Percentiles rank a stretch among this genome's conserved stretches.
phyloP scores from a whole-genome alignment of 495 filamentous ascomycete species.

The Aspergillus leporis region DNA sequence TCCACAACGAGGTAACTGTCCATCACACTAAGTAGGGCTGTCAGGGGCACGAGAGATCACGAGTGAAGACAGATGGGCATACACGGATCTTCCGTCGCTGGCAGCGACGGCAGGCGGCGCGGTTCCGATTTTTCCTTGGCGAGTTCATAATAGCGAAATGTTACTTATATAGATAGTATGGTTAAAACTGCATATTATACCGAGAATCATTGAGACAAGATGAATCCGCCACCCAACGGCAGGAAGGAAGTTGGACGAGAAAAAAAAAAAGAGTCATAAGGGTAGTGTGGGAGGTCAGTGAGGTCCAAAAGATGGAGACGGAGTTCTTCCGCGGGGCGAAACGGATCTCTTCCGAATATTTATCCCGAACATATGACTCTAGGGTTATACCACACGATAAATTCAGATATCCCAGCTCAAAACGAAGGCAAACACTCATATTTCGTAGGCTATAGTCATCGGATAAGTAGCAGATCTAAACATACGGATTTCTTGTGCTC shows the following conservation, averaged over 20 bases:
- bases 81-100: slow-evolving; percentile 39
- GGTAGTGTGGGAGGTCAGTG: no score
- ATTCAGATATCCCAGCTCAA: no score
- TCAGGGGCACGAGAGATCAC: slow-evolving; percentile 3
- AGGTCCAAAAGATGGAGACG: background rate
- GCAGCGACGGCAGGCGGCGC: slow-evolving; percentile 43
- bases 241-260: background rate
- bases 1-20: slow-evolving; percentile 31
- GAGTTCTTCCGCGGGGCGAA: background rate
- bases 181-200: background rate
- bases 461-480: no score
- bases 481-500: no score
- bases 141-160: slow-evolving; percentile 26
- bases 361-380: no score
- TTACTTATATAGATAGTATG: background rate
- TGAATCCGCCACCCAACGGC: background rate
- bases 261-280: no score
- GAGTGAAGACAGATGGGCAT: slow-evolving; percentile 3
- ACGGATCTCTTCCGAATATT: background rate
- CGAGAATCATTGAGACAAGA: background rate
- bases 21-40: slow-evolving; percentile 26
- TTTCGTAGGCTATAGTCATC: no score
- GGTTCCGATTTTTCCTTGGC: slow-evolving; percentile 32
- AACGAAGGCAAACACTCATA: no score
- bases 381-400: no score